A percentile compares a stretch with the other conserved stretches of the same genome.
Evolutionary conservation across 2,329 filamentous ascomycete species (phyloP).

Genomic region (Colletotrichum plurivorum): DNA sequence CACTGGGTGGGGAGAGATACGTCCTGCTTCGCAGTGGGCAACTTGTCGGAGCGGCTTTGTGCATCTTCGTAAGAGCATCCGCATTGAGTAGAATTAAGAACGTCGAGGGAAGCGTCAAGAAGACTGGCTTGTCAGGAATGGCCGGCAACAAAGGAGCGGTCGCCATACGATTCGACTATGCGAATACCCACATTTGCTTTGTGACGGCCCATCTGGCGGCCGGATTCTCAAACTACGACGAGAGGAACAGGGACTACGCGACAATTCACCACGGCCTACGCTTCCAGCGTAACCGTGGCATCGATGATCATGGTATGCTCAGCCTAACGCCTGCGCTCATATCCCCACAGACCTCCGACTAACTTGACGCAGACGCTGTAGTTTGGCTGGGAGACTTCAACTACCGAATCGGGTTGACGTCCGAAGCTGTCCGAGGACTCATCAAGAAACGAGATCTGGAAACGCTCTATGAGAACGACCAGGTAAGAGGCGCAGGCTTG

Average conservation of each 20-base stretch:
- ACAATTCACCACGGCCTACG: slow-evolving; percentile 89
- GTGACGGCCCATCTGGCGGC: slow-evolving; percentile 97
- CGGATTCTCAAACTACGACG: slow-evolving; percentile 96
- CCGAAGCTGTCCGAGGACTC: slow-evolving; percentile 82
- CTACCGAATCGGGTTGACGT: slow-evolving; percentile 89
- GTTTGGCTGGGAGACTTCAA: slow-evolving; percentile 99
- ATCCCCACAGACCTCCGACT: slow-evolving; percentile 7
- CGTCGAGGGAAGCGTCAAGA: slow-evolving; percentile 96
- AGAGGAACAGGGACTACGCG: slow-evolving; percentile 92
- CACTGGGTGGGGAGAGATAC: slow-evolving; percentile 81
- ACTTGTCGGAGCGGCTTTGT: slow-evolving; percentile 92
- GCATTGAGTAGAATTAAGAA: slow-evolving; percentile 89
- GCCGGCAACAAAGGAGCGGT: slow-evolving; percentile 98
- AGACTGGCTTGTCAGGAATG: slow-evolving; percentile 94
- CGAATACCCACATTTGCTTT: slow-evolving; percentile 92
- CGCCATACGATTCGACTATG: slow-evolving; percentile 94
- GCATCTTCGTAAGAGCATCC: slow-evolving; percentile 89
- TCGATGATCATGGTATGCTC: slow-evolving; percentile 84
- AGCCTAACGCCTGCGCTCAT: slow-evolving; percentile 15
- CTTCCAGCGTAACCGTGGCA: slow-evolving; percentile 91
- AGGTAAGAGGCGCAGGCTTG: slow-evolving; percentile 62
- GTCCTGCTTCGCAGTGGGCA: slow-evolving; percentile 92
- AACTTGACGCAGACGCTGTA: slow-evolving; percentile 69
- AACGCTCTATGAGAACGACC: slow-evolving; percentile 90
- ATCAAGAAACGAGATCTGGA: slow-evolving; percentile 82